Evolutionary conservation across 345 rosid species (phyloP), one percentile per base, ranked within the genome.

Genomic region (Acer campestre): DNA sequence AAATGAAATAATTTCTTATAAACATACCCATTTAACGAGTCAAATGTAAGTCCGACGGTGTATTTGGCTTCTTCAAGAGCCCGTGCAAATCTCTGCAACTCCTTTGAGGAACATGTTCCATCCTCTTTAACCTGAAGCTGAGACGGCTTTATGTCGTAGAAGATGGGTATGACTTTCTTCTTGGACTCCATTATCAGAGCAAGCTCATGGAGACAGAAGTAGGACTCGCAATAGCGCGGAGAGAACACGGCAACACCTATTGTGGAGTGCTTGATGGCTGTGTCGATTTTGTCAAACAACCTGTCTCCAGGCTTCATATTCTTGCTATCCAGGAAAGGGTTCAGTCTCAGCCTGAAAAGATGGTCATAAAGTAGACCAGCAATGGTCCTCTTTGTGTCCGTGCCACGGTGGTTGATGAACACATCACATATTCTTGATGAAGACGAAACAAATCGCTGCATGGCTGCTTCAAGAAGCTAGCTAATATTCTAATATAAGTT

Each of bases 1-100:
- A 35, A 35, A 35, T 35, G 46, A 42, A 42, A 42, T 53, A 14
- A 17, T 53, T 17, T 14, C 58, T 0, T 48, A 46, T 5, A 51
- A 35, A 4, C 87, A 25, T 86, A 95, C 99, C 95, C 97, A 31
- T 72, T 76, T 10, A 51, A 35, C 0, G 96, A 83, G 83, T 95
- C 91, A 80, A 95, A 92, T 22, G 97, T 85, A 53, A 95, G 91
- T 35, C 99, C 99, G 2, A 95, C 99, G 23, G 92, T 93, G 73
- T 83, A 87, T 64, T 85, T 89, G 10, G 98, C 93, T 82, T 91
- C 90, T 31, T 89, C 89, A 1, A 95, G 82, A 40, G 97, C 98
- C 82, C 53, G 29, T 3, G 71, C 46, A 76, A 88, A 93, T 68
- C 90, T 78, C 29, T 71, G 72, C 59, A 89, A 65, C 71, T 93